These are phyloP conservation scores for Rhodotorula glutinis DNA, from an alignment of 1,284 basidiomycete genomes.

Conservation along the genomic window DNA sequence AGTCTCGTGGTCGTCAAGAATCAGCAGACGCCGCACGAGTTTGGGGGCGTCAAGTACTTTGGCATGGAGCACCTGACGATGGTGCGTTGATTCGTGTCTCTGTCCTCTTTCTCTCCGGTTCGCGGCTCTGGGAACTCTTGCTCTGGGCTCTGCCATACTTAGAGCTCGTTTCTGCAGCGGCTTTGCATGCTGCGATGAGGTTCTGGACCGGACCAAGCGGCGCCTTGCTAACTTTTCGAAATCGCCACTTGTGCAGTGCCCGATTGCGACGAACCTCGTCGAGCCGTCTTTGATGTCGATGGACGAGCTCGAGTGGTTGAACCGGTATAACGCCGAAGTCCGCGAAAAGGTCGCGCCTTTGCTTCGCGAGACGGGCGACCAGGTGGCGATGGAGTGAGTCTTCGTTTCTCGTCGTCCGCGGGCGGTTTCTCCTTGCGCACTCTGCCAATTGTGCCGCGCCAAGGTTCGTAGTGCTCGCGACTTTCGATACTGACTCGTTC, in stretches of 20 bases:
- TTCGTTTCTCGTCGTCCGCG: no score
- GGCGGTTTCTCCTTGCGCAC: no score
- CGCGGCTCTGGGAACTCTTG: no score
- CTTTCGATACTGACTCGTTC: neutral
- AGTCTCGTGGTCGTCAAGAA: slow-evolving; percentile 64
- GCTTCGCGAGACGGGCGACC: slow-evolving; percentile 65
- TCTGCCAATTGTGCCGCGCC: no score
- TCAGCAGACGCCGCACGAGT: slow-evolving; percentile 73
- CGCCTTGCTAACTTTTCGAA: no score
- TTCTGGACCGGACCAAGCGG: no score
- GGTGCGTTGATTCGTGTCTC: slow-evolving; percentile 49
- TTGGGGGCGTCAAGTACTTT: slow-evolving; percentile 68
- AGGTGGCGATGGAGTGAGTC: slow-evolving; percentile 62
- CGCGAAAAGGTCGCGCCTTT: slow-evolving; percentile 71
- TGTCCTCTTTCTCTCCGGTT: no score
- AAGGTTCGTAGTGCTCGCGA: neutral
- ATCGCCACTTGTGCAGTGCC: slow-evolving; percentile 63
- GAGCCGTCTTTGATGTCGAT: slow-evolving; percentile 62
- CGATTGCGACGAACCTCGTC: slow-evolving; percentile 82
- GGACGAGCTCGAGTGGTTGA: slow-evolving; percentile 75
- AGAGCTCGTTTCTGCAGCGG: no score
- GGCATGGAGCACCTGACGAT: slow-evolving; percentile 81
- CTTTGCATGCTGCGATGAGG: neutral
- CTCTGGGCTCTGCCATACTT: no score
- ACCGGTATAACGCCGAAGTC: slow-evolving; percentile 78